Conservation (phyloP, 2,329 filamentous ascomycete genomes). For the Paramyrothecium roridum region DNA sequence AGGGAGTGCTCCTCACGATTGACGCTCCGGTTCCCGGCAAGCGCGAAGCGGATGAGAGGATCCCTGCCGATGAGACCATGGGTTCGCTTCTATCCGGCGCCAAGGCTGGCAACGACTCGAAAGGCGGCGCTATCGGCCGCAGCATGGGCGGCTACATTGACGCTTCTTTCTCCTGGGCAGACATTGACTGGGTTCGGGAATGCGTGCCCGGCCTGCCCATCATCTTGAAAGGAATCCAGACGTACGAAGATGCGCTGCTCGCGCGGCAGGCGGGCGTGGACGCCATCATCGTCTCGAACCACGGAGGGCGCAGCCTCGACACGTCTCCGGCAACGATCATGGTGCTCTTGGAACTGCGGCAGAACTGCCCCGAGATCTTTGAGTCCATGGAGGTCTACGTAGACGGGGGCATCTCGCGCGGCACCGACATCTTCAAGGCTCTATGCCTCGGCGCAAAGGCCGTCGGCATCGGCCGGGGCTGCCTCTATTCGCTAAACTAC, state of each 20-base stretch:
- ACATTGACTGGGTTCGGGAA: constrained; percentile 59
- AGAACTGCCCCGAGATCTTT: constrained; percentile 57
- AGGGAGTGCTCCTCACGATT: constrained; percentile 48
- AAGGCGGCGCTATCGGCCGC: constrained; percentile 53
- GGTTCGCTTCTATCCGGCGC: constrained; percentile 48
- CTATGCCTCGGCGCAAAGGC: constrained; percentile 61
- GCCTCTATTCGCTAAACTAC: constrained; percentile 59
- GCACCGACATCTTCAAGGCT: constrained; percentile 65
- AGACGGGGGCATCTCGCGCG: constrained; percentile 62
- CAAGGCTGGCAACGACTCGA: constrained; percentile 44
- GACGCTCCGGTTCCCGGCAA: constrained; percentile 55
- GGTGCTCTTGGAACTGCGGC: constrained; percentile 59
- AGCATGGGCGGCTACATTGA: constrained; percentile 57
- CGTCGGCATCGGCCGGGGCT: constrained; percentile 59
- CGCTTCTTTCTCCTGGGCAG: constrained; percentile 57
- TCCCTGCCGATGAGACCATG: constrained; percentile 42
- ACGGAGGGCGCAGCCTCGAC: constrained; percentile 58
- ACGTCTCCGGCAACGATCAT: constrained; percentile 52
- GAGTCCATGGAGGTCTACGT: constrained; percentile 58
- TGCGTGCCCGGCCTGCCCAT: constrained; percentile 48
- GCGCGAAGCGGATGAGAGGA: constrained; percentile 43
- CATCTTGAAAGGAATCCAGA: constrained; percentile 68
- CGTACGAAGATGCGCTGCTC: constrained; percentile 57
- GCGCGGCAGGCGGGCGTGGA: constrained; percentile 60
- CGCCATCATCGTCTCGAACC: constrained; percentile 67